Conservation (phyloP, 768 basidiomycete species). For the Clitopilus hobsonii region DNA sequence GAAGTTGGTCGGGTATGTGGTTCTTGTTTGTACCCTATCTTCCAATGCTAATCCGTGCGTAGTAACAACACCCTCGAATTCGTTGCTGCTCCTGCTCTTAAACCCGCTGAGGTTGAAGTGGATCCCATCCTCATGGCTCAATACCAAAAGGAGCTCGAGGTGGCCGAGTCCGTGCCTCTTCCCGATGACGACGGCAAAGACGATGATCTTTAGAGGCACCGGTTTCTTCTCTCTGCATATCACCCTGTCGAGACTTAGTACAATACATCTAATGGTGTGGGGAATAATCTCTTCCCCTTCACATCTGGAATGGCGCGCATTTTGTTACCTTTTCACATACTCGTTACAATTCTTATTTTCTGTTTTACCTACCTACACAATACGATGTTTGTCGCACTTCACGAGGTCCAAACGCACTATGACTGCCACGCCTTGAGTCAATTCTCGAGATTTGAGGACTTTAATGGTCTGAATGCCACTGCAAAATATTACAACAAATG, state of each 20-base stretch:
- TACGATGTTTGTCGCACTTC: neutral
- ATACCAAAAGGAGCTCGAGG: constrained; percentile 74
- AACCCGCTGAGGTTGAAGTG: constrained; percentile 88
- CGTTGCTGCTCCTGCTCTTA: constrained; percentile 93
- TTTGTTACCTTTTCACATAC: neutral
- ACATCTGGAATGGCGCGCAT: constrained; percentile 12
- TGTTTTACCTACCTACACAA: constrained; percentile 9
- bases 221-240: constrained; percentile 46
- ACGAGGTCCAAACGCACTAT: neutral
- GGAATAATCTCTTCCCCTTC: constrained; percentile 19
- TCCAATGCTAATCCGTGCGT: neutral
- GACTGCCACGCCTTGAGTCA: neutral
- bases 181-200: constrained; percentile 82
- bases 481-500: no score
- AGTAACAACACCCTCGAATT: constrained; percentile 90
- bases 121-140: constrained; percentile 73
- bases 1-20: constrained; percentile 85
- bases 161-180: constrained; percentile 88
- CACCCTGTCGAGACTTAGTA: constrained; percentile 11
- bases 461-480: neutral
- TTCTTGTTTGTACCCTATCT: neutral
- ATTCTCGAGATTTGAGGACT: neutral
- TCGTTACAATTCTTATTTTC: constrained; percentile 4
- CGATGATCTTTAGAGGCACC: constrained; percentile 32
- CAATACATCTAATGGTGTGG: constrained; percentile 17